Evolutionary conservation across 495 filamentous ascomycete genomes (phyloP), one percentile per base, ranked within the genome.

Genomic region (Hyaloscypha hepaticicola): DNA sequence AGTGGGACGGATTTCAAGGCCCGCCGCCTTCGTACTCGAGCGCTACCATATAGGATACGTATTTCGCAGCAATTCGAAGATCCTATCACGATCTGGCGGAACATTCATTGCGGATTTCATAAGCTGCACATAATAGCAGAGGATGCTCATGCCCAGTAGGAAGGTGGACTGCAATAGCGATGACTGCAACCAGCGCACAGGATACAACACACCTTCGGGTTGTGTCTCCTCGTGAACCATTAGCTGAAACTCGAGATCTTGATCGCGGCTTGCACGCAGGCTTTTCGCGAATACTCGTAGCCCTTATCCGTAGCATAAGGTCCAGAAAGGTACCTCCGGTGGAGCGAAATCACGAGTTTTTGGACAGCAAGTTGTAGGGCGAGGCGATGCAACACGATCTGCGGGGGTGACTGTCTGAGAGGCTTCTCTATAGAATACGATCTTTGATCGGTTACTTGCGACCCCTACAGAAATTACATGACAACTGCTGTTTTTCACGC

Each of bases 161-260:
- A 67, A 72, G 26, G 22, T 58, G 16, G 63, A 52, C 28, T 67
- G 60, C 27, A 71, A 21, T 12, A 69, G 25, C 27, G 69, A 71
- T 8, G 66, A 66, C 26, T 14, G 28, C 51, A 69, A 31, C 66
- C 69, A 66, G 26, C 69, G 69, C 7, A 71, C 66, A 21, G 69
- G 33, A 60, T 69, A 60, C 51, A 70, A 27, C 24, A 57, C 21
- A 1, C 61, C 70, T 16, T 60, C 60, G 2, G 49, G 63, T 66
- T 67, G 64, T 51, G 68, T 69, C 58, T 74, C 58, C 82, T 84
- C 55, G 74, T 90, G 28, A 33, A 77, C 34, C 11, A 73, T 14
- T 9, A 73, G 72, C 59, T 79, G 77, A 28, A 73, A 72, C 41
- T 77, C 71, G 16, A 77, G 58, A 76, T 72, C 51, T 72, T 69